Conservation (phyloP, 371 early-diverging fungal genomes). For the Actinomucor elegans region DNA sequence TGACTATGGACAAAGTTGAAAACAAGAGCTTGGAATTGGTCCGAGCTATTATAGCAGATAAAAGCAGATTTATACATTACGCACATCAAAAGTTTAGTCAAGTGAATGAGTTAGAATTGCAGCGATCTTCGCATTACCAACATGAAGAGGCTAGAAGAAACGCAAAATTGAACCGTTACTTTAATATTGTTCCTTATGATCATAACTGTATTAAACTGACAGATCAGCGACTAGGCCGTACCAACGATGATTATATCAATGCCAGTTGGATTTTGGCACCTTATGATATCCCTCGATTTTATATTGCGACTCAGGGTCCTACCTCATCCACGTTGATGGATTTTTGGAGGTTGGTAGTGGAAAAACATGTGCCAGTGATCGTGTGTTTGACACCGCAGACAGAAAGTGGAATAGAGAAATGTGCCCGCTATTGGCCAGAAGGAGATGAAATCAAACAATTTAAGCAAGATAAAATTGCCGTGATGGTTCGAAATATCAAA, state of each 20-base stretch:
- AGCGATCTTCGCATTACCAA: neutral
- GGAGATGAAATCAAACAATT: conserved; percentile 13
- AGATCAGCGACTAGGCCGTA: conserved; percentile 9
- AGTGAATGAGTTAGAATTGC: conserved; percentile 2
- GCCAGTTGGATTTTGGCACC: conserved; percentile 63
- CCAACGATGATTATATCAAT: conserved; percentile 77
- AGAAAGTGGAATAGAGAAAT: conserved; percentile 71
- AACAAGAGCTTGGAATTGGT: neutral
- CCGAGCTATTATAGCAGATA: neutral
- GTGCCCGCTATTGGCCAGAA: conserved; percentile 78
- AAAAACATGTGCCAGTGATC: conserved; percentile 70
- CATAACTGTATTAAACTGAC: conserved; percentile 47
- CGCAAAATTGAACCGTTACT: conserved; percentile 40
- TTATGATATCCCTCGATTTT: conserved; percentile 38
- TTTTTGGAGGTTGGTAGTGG: conserved; percentile 92
- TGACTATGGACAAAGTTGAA: neutral
- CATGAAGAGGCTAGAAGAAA: conserved; percentile 10
- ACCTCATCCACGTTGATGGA: conserved; percentile 71
- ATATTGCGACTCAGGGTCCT: conserved; percentile 94
- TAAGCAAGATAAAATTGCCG: neutral
- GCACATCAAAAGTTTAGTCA: conserved; percentile 3
- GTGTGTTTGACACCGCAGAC: conserved; percentile 85
- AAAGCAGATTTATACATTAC: neutral
- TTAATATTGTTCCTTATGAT: conserved; percentile 61
- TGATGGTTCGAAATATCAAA: conserved; percentile 7